Conservation (phyloP, 305 asterid genomes). For the Fraxinus ornus region DNA sequence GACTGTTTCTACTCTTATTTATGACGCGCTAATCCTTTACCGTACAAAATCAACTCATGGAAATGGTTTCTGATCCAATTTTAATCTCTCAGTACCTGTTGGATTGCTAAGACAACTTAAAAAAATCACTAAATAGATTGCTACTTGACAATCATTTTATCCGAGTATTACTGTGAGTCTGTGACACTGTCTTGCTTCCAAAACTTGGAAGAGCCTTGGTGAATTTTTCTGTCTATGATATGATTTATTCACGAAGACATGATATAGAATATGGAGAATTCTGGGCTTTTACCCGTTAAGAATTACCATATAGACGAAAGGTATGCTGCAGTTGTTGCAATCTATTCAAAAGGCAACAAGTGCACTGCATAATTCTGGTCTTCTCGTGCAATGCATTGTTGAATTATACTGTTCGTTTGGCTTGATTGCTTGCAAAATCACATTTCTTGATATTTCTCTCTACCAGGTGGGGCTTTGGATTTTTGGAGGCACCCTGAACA, state of each 20-base stretch:
- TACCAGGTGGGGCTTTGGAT: constrained; percentile 96
- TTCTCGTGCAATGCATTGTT: not conserved
- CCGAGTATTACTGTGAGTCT: too few species aligned
- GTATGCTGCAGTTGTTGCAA: not conserved
- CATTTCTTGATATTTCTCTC: not conserved
- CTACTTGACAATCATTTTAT: not conserved
- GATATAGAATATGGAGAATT: not conserved
- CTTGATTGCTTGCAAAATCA: not conserved
- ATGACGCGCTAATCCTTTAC: not conserved
- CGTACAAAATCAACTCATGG: not conserved
- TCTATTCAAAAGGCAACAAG: not conserved
- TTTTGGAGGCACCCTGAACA: constrained; percentile 65
- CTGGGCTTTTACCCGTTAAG: not conserved
- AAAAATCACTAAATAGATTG: not conserved
- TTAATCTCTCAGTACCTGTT: not conserved
- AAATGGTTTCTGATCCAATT: not conserved
- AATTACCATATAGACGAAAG: not conserved
- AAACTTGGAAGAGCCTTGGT: not conserved
- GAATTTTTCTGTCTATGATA: not conserved
- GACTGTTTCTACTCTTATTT: not conserved
- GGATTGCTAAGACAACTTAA: not conserved
- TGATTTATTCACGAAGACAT: not conserved
- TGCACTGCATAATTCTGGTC: not conserved
- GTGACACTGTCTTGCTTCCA: too few species aligned
- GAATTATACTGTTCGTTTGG: not conserved